These are phyloP conservation scores for Trifolium pratense DNA, from an alignment of 306 rosid species.

Conservation along the genomic window DNA sequence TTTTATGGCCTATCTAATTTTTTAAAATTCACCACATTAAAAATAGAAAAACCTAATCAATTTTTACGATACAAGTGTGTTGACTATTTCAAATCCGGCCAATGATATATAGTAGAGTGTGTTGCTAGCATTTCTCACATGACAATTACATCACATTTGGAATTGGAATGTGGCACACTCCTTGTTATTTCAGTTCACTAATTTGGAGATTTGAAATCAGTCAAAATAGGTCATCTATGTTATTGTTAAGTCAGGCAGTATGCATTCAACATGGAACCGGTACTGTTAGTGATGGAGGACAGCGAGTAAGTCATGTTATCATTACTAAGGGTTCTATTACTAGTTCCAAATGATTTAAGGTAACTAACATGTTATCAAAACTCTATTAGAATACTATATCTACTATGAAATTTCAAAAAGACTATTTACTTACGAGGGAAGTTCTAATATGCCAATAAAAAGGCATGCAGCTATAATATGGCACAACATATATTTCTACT, in stretches of 20 bases:
- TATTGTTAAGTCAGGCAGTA: background rate
- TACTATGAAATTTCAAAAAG: background rate
- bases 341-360: background rate
- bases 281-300: background rate
- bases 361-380: background rate
- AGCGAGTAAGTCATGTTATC: no score
- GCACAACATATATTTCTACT: background rate
- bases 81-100: background rate
- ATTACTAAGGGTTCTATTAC: background rate
- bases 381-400: background rate
- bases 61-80: background rate
- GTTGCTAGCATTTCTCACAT: background rate
- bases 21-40: background rate
- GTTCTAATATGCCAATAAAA: constrained; percentile 9
- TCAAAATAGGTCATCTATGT: background rate
- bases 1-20: background rate
- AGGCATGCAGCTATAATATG: background rate
- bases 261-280: background rate
- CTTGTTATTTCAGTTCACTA: background rate
- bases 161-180: background rate
- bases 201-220: constrained; percentile 3
- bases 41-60: background rate
- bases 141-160: background rate
- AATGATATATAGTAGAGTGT: background rate
- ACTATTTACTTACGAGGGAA: background rate